Percentiles rank a stretch among this genome's conserved stretches.
These are phyloP conservation scores for Globisporangium recalcitrans DNA, from an alignment of 352 stramenopile species.

Conservation along the genomic window DNA sequence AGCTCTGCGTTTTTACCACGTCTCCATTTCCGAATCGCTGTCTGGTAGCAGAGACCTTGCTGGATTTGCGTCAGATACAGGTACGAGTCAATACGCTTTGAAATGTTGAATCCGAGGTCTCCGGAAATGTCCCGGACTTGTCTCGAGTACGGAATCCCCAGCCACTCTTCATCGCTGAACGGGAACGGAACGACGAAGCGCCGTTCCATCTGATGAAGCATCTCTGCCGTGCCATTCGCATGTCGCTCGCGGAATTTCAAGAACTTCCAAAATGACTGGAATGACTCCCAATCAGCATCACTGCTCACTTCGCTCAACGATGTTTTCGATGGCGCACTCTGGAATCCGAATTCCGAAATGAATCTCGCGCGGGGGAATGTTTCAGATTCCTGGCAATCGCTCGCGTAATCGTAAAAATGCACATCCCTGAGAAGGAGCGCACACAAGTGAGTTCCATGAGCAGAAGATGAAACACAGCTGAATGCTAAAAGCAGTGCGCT, in stretches of 20 bases:
- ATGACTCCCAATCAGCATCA: conserved; percentile 51
- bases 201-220: conserved; percentile 60
- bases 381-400: conserved; percentile 65
- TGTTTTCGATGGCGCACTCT: conserved; percentile 61
- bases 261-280: conserved; percentile 65
- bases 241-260: conserved; percentile 81
- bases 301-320: conserved; percentile 49
- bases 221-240: conserved; percentile 68
- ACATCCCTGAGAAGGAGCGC: conserved; percentile 46
- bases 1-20: conserved; percentile 44
- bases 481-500: conserved; percentile 9
- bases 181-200: conserved; percentile 71
- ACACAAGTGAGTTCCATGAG: conserved; percentile 1
- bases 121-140: conserved; percentile 15
- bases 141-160: conserved; percentile 20
- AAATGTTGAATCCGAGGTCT: conserved; percentile 34
- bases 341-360: conserved; percentile 86
- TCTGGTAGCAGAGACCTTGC: conserved; percentile 76
- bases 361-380: conserved; percentile 75
- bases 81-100: conserved; percentile 50
- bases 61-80: conserved; percentile 76
- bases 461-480: neutral
- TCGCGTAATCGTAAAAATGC: conserved; percentile 83
- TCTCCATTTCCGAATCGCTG: conserved; percentile 65
- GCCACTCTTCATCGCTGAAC: conserved; percentile 53